phyloP scores from a whole-genome alignment of 2,329 filamentous ascomycete genomes.

The Cytospora piceae region DNA sequence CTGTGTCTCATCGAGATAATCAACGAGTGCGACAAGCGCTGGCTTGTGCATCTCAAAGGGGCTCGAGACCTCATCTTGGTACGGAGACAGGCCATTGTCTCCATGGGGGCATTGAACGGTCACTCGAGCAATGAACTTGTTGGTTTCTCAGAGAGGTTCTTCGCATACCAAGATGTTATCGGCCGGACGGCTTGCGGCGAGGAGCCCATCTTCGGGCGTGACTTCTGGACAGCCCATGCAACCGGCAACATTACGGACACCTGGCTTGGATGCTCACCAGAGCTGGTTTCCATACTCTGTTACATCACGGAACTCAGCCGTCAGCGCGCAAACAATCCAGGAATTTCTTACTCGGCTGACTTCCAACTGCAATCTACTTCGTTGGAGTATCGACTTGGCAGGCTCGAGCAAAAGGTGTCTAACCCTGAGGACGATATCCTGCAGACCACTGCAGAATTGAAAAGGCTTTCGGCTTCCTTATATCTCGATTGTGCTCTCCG shows the following conservation, averaged over 20 bases:
- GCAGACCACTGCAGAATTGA: constrained; percentile 44
- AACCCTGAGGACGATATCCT: constrained; percentile 39
- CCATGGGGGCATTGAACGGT: not conserved
- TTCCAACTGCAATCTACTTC: constrained; percentile 41
- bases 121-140: constrained; percentile 33
- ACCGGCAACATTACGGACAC: constrained; percentile 42
- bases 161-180: constrained; percentile 56
- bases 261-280: constrained; percentile 55
- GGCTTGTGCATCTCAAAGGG: constrained; percentile 52
- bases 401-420: constrained; percentile 30
- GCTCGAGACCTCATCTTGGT: constrained; percentile 51
- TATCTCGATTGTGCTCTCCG: constrained; percentile 51
- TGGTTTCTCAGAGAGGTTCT: constrained; percentile 49
- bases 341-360: constrained; percentile 37
- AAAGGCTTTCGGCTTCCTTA: constrained; percentile 47
- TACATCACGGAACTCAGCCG: constrained; percentile 51
- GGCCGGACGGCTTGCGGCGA: constrained; percentile 54
- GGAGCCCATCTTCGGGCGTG: constrained; percentile 48
- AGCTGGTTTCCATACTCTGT: constrained; percentile 50
- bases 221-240: constrained; percentile 46
- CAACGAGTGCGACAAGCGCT: constrained; percentile 40
- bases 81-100: constrained; percentile 35
- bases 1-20: constrained; percentile 51
- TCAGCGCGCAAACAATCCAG: constrained; percentile 36
- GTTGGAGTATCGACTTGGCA: constrained; percentile 40